Base-by-base conservation (phyloP, 139 green algal species). In the Prasinococcaceae sp. region DNA sequence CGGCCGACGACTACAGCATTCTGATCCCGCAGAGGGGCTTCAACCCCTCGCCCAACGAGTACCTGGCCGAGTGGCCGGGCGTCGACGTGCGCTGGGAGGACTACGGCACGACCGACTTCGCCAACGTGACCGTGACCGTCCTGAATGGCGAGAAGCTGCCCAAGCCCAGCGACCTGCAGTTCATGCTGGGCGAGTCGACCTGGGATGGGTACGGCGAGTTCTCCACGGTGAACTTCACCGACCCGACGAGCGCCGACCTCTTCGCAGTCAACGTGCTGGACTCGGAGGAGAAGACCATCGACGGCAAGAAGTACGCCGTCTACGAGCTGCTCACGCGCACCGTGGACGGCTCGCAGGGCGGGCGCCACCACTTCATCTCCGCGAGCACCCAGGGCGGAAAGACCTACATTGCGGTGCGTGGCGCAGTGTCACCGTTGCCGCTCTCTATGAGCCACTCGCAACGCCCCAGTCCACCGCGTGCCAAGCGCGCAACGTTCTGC, bases 311-410 rank as follows among this genome's bases (percentile, higher is more conserved):
- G 19, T 47, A 47, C 40, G 24, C 24, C 40, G 40, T 29, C 19
- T 47, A 47, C 40, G 40, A 47, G 40, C 40, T 47, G 19, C 40
- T 47, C 8, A 47, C 26, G 19, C 24, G 40, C 19, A 47, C 40
- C 40, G 40, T 20, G 19, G 40, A 47, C 40, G 40, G 40, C 40
- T 29, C 24, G 19, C 19, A 47, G 40, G 40, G 40, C 12, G 40
- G 40, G 8, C 24, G 40, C 19, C 40, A 47, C 40, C 40, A 47
- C 19, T 20, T 47, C 19, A 47, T 47, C 40, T 47, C 40, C 40
- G 40, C 40, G n/a, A n/a, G n/a, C n/a, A n/a, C n/a, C n/a, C n/a
- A n/a, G n/a, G n/a, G n/a, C n/a, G n/a, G n/a, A n/a, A n/a, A n/a
- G n/a, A n/a, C n/a, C n/a, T n/a, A n/a, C n/a, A n/a, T n/a, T n/a